phyloP scores from a whole-genome alignment of 257 asterid genomes.

The Petunia axillaris region DNA sequence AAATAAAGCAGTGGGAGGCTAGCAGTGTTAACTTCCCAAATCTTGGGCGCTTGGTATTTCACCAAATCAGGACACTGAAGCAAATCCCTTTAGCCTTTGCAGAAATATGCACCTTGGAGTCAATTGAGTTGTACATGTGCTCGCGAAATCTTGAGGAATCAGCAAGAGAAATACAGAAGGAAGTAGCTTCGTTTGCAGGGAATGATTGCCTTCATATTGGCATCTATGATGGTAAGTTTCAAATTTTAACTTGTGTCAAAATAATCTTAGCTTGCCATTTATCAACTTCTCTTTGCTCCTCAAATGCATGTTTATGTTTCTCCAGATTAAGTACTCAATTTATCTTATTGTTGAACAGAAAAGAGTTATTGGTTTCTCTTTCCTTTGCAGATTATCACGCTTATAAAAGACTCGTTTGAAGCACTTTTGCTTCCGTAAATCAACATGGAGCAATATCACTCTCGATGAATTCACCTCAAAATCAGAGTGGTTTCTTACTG shows the following conservation, averaged over 20 bases:
- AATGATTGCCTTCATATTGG: too few species aligned
- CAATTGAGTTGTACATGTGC: slow-evolving; percentile 13
- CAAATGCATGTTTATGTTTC: background rate
- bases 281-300: too few species aligned
- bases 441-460: background rate
- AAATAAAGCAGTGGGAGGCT: slow-evolving; percentile 13
- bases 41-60: background rate
- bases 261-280: background rate
- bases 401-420: too few species aligned
- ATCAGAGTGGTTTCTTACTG: background rate
- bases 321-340: background rate
- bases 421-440: too few species aligned
- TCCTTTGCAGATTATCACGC: too few species aligned
- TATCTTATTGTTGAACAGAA: too few species aligned
- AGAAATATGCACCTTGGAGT: background rate
- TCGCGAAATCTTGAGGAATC: slow-evolving; percentile 1
- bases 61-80: background rate
- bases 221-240: background rate
- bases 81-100: slow-evolving; percentile 15
- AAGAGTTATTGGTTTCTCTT: too few species aligned
- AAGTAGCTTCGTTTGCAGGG: too few species aligned
- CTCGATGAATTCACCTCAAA: background rate
- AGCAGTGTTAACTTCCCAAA: slow-evolving; percentile 13
- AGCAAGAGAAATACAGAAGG: slow-evolving; percentile 10
- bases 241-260: background rate